A percentile compares a stretch with the other conserved stretches of the same genome.
Evolutionary conservation across 2,329 filamentous ascomycete genomes (phyloP).

Genomic region (Hyphodiscus sp.): DNA sequence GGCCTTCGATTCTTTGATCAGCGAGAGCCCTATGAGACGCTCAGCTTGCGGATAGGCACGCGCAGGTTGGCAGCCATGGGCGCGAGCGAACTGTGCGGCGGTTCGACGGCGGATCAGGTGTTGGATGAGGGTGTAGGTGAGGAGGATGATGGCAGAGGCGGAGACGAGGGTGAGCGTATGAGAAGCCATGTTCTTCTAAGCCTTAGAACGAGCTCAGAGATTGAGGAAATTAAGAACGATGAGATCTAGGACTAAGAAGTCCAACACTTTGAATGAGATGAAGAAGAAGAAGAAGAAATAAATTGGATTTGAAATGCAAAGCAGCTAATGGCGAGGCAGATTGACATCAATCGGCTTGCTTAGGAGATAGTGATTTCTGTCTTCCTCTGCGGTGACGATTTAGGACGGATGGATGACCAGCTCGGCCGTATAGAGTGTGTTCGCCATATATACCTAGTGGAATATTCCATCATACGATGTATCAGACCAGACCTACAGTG

Average conservation of each 20-base stretch:
- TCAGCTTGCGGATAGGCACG: neutral
- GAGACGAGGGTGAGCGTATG: neutral
- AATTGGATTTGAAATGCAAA: neutral
- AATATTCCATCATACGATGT: neutral
- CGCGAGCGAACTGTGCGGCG: neutral
- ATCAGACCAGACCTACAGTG: neutral
- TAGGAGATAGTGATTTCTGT: neutral
- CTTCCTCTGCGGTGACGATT: neutral
- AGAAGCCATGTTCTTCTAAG: neutral
- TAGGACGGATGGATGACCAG: neutral
- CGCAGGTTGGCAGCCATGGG: neutral
- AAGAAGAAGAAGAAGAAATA: too few relatives aligned
- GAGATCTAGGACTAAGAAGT: neutral
- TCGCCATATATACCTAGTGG: neutral
- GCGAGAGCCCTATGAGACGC: neutral
- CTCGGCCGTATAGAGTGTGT: neutral
- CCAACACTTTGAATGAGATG: neutral
- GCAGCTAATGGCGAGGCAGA: neutral
- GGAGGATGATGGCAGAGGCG: neutral
- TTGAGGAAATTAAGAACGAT: neutral
- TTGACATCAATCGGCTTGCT: neutral
- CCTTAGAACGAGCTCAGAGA: neutral
- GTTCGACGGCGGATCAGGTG: neutral
- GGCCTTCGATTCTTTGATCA: neutral
- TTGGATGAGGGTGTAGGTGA: neutral